Base-by-base conservation (phyloP, 2,329 filamentous ascomycete genomes). In the Aureobasidium vineae region DNA sequence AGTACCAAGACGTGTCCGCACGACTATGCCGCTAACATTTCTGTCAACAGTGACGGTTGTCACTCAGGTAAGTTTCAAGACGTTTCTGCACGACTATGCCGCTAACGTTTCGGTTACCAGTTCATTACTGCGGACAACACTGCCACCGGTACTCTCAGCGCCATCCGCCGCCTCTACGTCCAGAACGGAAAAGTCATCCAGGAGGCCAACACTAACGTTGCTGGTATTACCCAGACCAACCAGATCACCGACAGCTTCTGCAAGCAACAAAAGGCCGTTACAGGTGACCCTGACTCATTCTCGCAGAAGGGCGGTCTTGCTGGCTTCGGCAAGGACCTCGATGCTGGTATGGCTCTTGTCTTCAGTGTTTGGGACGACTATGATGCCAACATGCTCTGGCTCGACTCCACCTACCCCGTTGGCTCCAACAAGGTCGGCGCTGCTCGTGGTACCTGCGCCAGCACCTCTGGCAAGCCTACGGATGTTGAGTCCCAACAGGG, bases 361-460 rank as follows among this genome's bases (percentile, higher is more conserved):
- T 82, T 90, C 80, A 83, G 80, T 28, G 77, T 87, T 67, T 85
- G 83, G 52, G 85, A 89, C 73, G 88, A 90, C 78, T 84, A 90
- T 77, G 77, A 84, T 68, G 79, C 84, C 73, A 83, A 88, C 78
- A 91, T 91, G 88, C 83, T 89, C 72, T 91, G 89, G 89, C 84
- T 92, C 72, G 89, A 91, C 80, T 68, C 71, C 13, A 68, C 69
- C 13, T 75, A 73, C 68, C 74, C 74, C 13, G 68, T 64, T 31
- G 61, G 60, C 60, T 56, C 64, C 19, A 68, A 41, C 67, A 70
- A 68, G 63, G 67, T 69, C 59, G 71, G 71, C 40, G 68, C 69
- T 19, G 68, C 68, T 50, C 67, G 71, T 5, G 71, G 71, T 15
- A 70, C 70, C 26, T 72, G 71, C 59, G 45, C 69, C 49, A 69